A percentile compares a stretch with the other conserved stretches of the same genome.
Evolutionary conservation across 306 rosid species (phyloP).

Genomic region (Rosa chinensis): DNA sequence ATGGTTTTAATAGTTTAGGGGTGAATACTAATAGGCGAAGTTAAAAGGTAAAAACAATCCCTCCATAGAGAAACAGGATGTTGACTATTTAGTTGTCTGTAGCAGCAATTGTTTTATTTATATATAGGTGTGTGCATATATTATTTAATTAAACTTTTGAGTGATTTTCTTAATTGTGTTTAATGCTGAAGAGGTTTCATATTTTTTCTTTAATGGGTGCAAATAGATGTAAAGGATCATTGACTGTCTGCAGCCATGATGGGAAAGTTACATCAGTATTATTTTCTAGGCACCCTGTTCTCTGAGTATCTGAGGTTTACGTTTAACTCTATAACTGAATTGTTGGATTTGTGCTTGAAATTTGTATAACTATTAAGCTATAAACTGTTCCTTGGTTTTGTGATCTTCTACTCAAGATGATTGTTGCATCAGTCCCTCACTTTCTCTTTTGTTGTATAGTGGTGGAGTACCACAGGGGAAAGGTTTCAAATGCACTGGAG

Average conservation of each 20-base stretch:
- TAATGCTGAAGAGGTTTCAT: background rate
- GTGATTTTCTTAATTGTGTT: background rate
- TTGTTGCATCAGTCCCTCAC: background rate
- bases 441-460: constrained; percentile 29
- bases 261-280: background rate
- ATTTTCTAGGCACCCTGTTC: background rate
- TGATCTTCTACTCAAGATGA: background rate
- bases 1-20: background rate
- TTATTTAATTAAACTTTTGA: background rate
- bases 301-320: background rate
- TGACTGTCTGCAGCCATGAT: background rate
- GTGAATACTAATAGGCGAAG: background rate
- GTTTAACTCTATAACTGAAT: background rate
- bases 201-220: background rate
- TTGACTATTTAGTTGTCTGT: background rate
- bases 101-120: background rate
- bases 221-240: background rate
- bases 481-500: constrained; percentile 78
- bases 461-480: constrained; percentile 42
- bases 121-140: too few species aligned
- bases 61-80: background rate
- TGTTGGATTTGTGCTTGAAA: background rate
- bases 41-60: background rate
- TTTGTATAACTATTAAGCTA: background rate
- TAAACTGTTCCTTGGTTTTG: background rate